Percentiles rank a stretch among this genome's conserved stretches.
Conservation (phyloP, 1,284 basidiomycete species). For the Macrocybe sp. region DNA sequence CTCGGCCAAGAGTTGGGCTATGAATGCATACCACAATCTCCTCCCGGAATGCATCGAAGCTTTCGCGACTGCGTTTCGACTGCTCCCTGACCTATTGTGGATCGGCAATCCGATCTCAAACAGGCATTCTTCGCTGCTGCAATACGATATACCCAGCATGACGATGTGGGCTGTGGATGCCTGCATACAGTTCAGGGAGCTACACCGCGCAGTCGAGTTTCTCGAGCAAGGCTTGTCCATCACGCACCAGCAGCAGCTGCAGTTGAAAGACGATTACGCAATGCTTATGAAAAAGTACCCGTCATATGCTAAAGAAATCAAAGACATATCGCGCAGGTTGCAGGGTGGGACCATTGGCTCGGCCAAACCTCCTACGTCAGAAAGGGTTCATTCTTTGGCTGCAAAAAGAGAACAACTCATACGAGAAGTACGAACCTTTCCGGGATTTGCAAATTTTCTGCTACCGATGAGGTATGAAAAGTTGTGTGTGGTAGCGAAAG, state of each 20-base stretch:
- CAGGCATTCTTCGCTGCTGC: slow-evolving; percentile 3
- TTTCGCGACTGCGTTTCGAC: slow-evolving; percentile 1
- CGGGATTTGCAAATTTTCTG: slow-evolving; percentile 14
- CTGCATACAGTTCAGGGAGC: background rate
- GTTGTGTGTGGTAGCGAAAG: slow-evolving; percentile 9
- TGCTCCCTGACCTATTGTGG: slow-evolving; percentile 8
- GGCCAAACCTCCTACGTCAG: background rate
- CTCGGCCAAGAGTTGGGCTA: no score
- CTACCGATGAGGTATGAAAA: slow-evolving; percentile 9
- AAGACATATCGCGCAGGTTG: slow-evolving; percentile 2
- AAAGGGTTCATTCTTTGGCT: background rate
- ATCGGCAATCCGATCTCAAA: slow-evolving; percentile 3
- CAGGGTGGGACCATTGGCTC: background rate
- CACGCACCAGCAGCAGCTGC: slow-evolving; percentile 3
- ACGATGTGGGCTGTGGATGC: slow-evolving; percentile 2
- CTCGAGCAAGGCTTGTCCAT: slow-evolving; percentile 7
- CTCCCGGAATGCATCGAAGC: slow-evolving; percentile 3
- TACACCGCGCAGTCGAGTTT: slow-evolving; percentile 5
- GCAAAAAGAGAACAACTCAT: slow-evolving; percentile 8
- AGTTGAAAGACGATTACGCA: background rate
- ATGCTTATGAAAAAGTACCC: slow-evolving; percentile 1
- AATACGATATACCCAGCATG: slow-evolving; percentile 1
- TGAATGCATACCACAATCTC: background rate
- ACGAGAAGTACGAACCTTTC: slow-evolving; percentile 9
- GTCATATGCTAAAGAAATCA: background rate